Conservation (phyloP, 192 early-diverging fungal species). For the Entomortierella parvispora region DNA sequence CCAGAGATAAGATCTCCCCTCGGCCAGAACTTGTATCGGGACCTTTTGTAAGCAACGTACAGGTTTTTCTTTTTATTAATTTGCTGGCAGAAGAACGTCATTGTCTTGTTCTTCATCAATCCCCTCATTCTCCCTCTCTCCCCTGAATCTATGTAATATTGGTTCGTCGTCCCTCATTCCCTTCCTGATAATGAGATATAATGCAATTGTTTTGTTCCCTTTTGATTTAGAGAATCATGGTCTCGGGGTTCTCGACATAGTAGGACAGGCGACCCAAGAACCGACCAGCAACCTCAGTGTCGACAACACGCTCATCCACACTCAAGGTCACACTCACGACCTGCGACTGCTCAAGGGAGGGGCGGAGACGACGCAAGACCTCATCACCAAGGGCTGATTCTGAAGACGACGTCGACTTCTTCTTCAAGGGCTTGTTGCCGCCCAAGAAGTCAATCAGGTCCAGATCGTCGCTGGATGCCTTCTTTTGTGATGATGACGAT, state of each 20-base stretch:
- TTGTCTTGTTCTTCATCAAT: too few species aligned
- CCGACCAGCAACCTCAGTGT: conserved; percentile 51
- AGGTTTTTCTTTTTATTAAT: too few species aligned
- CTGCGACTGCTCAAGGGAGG: conserved; percentile 39
- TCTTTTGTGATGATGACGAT: conserved; percentile 41
- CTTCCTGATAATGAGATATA: too few species aligned
- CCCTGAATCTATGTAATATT: neutral
- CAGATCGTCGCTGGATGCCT: conserved; percentile 45
- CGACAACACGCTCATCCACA: conserved; percentile 54
- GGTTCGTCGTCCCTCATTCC: neutral
- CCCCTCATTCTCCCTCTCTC: too few species aligned
- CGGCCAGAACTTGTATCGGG: neutral
- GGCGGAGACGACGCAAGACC: conserved; percentile 37
- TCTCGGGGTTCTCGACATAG: conserved; percentile 63
- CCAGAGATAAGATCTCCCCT: neutral
- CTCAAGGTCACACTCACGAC: conserved; percentile 59
- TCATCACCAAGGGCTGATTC: conserved; percentile 42
- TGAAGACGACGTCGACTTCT: conserved; percentile 40
- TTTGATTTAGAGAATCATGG: conserved; percentile 54
- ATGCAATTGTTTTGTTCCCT: too few species aligned
- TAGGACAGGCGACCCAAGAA: conserved; percentile 63
- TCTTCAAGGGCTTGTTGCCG: conserved; percentile 36
- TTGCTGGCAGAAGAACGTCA: too few species aligned
- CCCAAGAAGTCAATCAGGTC: conserved; percentile 62
- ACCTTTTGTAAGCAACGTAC: neutral